These are phyloP conservation scores for Suhomyces faveliae DNA, from an alignment of 805 yeast species.

Conservation along the genomic window DNA sequence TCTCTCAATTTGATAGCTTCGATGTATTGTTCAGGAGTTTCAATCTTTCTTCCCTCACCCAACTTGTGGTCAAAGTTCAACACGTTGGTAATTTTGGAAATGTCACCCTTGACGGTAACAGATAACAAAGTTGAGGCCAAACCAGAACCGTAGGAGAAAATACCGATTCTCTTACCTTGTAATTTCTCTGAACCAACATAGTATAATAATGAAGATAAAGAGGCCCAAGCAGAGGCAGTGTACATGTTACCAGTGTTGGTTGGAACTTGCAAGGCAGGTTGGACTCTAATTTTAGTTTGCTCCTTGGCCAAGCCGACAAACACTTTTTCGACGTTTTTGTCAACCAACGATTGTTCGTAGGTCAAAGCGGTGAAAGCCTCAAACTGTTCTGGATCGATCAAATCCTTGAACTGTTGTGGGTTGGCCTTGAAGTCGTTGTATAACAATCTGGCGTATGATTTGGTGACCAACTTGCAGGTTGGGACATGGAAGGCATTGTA, in stretches of 20 bases:
- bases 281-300: slow-evolving; percentile 62
- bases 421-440: slow-evolving; percentile 83
- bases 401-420: slow-evolving; percentile 53
- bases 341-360: slow-evolving; percentile 77
- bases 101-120: slow-evolving; percentile 76
- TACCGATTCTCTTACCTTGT: slow-evolving; percentile 81
- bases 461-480: slow-evolving; percentile 90
- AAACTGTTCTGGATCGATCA: slow-evolving; percentile 50
- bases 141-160: slow-evolving; percentile 98
- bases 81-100: slow-evolving; percentile 58
- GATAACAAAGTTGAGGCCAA: slow-evolving; percentile 89
- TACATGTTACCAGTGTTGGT: slow-evolving; percentile 98
- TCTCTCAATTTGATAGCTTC: slow-evolving; percentile 83
- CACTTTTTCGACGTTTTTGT: slow-evolving; percentile 79
- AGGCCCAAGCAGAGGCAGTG: slow-evolving; percentile 89
- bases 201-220: slow-evolving; percentile 77
- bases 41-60: slow-evolving; percentile 56
- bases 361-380: slow-evolving; percentile 50
- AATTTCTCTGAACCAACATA: slow-evolving; percentile 72
- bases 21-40: slow-evolving; percentile 80
- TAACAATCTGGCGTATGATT: slow-evolving; percentile 87
- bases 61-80: slow-evolving; percentile 70
- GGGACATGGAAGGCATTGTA: slow-evolving; percentile 98
- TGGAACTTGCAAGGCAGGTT: slow-evolving; percentile 80
- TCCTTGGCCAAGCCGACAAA: slow-evolving; percentile 78